A percentile compares a stretch with the other conserved stretches of the same genome.
Conservation (phyloP, 345 rosid genomes). For the Aquilaria malaccensis region DNA sequence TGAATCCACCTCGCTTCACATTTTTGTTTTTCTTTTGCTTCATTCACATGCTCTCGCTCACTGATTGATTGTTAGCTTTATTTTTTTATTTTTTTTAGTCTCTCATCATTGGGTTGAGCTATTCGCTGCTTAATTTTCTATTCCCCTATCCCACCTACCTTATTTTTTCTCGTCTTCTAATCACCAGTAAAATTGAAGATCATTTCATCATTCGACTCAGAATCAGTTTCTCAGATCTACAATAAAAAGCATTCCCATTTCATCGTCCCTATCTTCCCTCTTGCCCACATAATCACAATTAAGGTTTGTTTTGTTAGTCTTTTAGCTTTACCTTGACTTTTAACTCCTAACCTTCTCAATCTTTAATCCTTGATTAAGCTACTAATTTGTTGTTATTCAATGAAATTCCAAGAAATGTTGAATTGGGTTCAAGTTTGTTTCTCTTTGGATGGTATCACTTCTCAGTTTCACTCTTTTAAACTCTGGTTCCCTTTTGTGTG, state of each 20-base stretch:
- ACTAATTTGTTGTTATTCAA: too few species aligned
- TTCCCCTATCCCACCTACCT: slow-evolving; percentile 13
- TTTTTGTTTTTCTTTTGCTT: slow-evolving; percentile 20
- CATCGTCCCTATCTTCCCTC: neutral
- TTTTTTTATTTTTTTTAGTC: neutral
- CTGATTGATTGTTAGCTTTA: neutral
- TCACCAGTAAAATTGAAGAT: slow-evolving; percentile 26
- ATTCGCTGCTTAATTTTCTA: neutral
- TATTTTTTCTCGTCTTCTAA: slow-evolving; percentile 17
- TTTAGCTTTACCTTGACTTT: too few species aligned
- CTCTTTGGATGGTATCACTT: too few species aligned
- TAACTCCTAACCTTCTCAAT: too few species aligned
- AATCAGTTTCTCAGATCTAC: slow-evolving; percentile 29
- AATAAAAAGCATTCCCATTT: slow-evolving; percentile 16
- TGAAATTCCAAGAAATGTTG: too few species aligned
- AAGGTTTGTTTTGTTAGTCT: too few species aligned
- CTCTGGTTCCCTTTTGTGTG: too few species aligned
- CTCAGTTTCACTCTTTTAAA: too few species aligned
- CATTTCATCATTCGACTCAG: slow-evolving; percentile 13
- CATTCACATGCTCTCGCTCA: slow-evolving; percentile 40
- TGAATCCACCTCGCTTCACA: slow-evolving; percentile 12
- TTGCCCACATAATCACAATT: neutral
- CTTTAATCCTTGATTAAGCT: too few species aligned
- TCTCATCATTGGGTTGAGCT: neutral
- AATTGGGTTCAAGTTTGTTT: neutral